phyloP scores from a whole-genome alignment of 1,284 basidiomycete species.

The Coniferiporia sulphurascens region DNA sequence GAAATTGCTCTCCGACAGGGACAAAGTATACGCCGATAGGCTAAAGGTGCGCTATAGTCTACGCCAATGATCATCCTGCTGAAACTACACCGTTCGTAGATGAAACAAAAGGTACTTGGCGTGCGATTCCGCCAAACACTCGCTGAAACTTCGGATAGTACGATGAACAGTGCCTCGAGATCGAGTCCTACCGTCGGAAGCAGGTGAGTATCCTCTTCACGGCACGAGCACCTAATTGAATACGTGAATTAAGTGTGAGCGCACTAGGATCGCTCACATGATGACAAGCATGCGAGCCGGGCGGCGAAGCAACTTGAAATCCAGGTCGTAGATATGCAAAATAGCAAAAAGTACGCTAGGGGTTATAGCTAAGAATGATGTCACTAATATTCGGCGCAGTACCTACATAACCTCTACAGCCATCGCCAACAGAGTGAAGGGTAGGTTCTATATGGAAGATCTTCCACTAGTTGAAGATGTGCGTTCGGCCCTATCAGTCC shows the following conservation, averaged over 20 bases:
- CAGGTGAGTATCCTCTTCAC: slow-evolving; percentile 44
- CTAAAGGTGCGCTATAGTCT: slow-evolving; percentile 48
- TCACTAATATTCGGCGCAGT: slow-evolving; percentile 32
- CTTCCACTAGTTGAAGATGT: slow-evolving; percentile 70
- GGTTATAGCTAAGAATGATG: slow-evolving; percentile 6
- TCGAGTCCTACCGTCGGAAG: slow-evolving; percentile 68
- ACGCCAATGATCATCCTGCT: slow-evolving; percentile 3
- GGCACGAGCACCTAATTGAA: slow-evolving; percentile 2
- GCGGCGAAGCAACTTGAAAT: slow-evolving; percentile 68
- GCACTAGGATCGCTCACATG: slow-evolving; percentile 54
- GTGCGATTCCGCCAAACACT: slow-evolving; percentile 8
- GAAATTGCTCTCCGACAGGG: slow-evolving; percentile 65
- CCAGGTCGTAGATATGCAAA: slow-evolving; percentile 70
- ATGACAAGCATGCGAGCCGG: slow-evolving; percentile 73
- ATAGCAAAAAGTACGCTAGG: slow-evolving; percentile 66
- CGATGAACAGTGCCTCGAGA: slow-evolving; percentile 68
- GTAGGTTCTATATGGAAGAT: slow-evolving; percentile 63
- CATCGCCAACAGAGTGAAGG: slow-evolving; percentile 63
- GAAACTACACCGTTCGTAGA: slow-evolving; percentile 34
- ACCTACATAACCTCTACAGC: slow-evolving; percentile 66
- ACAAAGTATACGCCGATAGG: slow-evolving; percentile 61
- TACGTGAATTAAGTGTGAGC: background rate
- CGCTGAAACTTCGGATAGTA: slow-evolving; percentile 43
- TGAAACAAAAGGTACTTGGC: slow-evolving; percentile 60
- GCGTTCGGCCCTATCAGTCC: slow-evolving; percentile 28